Base-by-base conservation (phyloP, 257 asterid species). In the Solanum tarapatanum region DNA sequence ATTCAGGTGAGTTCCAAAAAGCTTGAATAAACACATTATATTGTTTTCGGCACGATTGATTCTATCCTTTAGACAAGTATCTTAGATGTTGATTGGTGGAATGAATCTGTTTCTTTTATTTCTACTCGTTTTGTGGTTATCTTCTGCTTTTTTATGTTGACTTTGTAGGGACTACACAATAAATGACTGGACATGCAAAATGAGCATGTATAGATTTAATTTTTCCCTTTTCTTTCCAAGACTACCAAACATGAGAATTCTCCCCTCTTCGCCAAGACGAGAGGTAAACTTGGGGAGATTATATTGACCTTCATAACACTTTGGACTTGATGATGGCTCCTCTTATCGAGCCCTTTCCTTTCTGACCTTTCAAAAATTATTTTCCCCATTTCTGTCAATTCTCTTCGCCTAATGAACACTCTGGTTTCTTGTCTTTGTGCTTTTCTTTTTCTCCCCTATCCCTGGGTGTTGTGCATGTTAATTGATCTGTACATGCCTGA, bases 1-100 rank as follows among this genome's bases (percentile, higher is more conserved):
- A 91, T 97, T 85, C 99, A 97, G 98, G 99, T 95, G 90, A 87
- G 92, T 64, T 88, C 35, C 70, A 73, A 87, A 84, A 79, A 84
- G 19, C 36, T 39, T 68, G 41, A 82, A 23, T 68, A 16, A 13
- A 51, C 33, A 24, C 69, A 48, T 17, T 80, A 28, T 28, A 48
- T 1, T 48, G 26, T 80, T 80, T 80, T 80, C 8, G 28, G 62
- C 60, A 24, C 14, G 16, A 41, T 7, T 77, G 84, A 41, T 72
- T 72, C n/a, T 41, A 43, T 79, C 37, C 28, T 41, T 80, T 17
- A 9, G 30, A 68, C 74, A 17, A 36, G 21, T 69, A 80, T 87
- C 36, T 82, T 45, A 23, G 62, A 13, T 82, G 39, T 76, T 86
- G 51, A 43, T 86, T 55, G 26, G 62, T 23, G 16, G 76, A 11